Base-by-base conservation (phyloP, 805 yeast genomes). In the Nakazawaea wyomingensis region DNA sequence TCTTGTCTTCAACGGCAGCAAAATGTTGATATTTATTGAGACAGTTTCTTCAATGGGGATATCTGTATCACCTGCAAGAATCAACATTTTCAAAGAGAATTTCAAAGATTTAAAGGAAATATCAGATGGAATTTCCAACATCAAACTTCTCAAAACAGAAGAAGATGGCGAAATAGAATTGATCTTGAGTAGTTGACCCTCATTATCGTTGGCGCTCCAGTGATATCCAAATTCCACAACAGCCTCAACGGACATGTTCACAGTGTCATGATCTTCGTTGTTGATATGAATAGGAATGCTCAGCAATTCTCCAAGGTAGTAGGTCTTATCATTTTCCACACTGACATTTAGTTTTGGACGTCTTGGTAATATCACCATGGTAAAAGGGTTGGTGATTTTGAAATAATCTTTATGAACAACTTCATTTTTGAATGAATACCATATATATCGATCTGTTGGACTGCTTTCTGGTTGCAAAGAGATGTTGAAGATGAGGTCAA, bases 311-410 rank as follows among this genome's bases (percentile, higher is more conserved):
- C 69, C 69, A 24, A 54, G 50, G 34, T 57, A 56, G 1, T 60
- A 65, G 34, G 46, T 44, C 5, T 61, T 57, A 0, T 56, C 39
- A 17, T 55, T 48, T 1, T 48, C 50, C 5, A 66, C 41, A 0
- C 36, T 35, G 4, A 64, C 52, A 16, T 50, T 54, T 0, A 64
- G 55, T 3, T 60, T 52, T 5, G 76, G 76, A 3, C 61, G 51
- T 38, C 68, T 61, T 13, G 76, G 74, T 6, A 66, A 50, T 3
- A 68, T 56, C 29, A 62, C 62, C 22, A 48, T 45, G 5, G 42
- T 29, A 7, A 37, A 37, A 4, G 64, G 62, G n/a, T 48, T 45
- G 2, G 16, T 17, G 3, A 51, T 41, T 9, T 47, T 46, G 9
- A 59, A 31, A 4, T 22, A 52, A 37, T 28, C 45, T 34, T 32